These are phyloP conservation scores for Rhododendron simsii DNA, from an alignment of 148 eudicot species.

Conservation along the genomic window DNA sequence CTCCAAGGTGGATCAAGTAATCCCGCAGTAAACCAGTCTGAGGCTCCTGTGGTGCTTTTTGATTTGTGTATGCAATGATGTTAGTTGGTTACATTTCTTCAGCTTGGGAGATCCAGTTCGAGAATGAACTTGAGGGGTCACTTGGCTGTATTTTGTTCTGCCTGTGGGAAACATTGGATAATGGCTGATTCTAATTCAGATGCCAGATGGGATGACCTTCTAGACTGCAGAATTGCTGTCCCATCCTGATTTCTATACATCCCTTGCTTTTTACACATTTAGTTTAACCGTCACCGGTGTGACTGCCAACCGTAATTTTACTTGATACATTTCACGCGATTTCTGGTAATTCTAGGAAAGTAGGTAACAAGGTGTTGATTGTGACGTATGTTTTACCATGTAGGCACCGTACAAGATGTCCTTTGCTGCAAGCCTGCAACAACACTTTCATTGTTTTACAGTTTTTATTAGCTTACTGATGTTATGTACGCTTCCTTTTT, in stretches of 20 bases:
- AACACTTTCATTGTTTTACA: not conserved
- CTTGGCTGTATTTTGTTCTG: conserved; percentile 2
- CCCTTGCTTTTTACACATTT: not conserved
- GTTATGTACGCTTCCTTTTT: conserved; percentile 2
- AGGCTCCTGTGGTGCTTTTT: not conserved
- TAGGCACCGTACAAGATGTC: not conserved
- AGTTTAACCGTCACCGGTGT: not conserved
- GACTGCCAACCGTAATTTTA: not conserved
- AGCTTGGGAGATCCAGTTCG: conserved; percentile 1
- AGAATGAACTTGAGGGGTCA: not conserved
- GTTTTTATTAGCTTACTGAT: conserved; percentile 9
- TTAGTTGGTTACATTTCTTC: not conserved
- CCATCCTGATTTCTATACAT: conserved; percentile 1
- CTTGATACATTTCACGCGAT: not conserved
- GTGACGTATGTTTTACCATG: not conserved
- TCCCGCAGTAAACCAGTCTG: not conserved
- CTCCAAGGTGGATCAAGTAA: not conserved
- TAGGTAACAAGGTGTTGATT: not conserved
- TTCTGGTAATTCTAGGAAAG: not conserved
- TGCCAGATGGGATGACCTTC: not conserved
- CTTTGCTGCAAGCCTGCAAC: conserved; percentile 6
- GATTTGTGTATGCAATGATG: not conserved
- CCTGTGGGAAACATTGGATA: not conserved
- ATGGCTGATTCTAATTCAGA: not conserved
- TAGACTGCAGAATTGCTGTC: not conserved